A percentile compares a stretch with the other conserved stretches of the same genome.
phyloP scores from a whole-genome alignment of 2,329 filamentous ascomycete genomes.

The Stachybotrys echinatus region DNA sequence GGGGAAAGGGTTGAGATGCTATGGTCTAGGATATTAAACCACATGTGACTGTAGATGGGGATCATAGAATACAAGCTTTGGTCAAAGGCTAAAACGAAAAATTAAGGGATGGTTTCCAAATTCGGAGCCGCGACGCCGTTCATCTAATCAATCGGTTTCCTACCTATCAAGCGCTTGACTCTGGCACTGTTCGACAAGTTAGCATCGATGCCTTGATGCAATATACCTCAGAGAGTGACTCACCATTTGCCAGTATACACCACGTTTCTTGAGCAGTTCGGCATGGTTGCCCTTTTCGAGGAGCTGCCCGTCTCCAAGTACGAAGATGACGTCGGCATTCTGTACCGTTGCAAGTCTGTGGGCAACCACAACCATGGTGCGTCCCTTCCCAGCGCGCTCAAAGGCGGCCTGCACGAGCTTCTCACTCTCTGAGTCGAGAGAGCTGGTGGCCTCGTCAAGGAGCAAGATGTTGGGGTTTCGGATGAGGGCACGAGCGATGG shows the following conservation, averaged over 20 bases:
- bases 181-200: slow-evolving; percentile 42
- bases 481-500: slow-evolving; percentile 64
- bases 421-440: slow-evolving; percentile 59
- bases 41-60: too few species aligned
- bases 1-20: too few species aligned
- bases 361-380: slow-evolving; percentile 70
- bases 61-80: too few species aligned
- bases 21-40: too few species aligned
- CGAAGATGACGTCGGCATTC: slow-evolving; percentile 75
- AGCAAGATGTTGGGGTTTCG: slow-evolving; percentile 61
- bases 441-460: slow-evolving; percentile 69
- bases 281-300: slow-evolving; percentile 48
- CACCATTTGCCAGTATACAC: slow-evolving; percentile 56
- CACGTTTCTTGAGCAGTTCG: slow-evolving; percentile 45
- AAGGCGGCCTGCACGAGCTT: slow-evolving; percentile 62
- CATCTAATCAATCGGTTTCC: too few species aligned
- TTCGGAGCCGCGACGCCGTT: too few species aligned
- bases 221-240: slow-evolving; percentile 15
- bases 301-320: slow-evolving; percentile 60
- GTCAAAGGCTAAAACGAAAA: too few species aligned
- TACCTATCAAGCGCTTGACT: slow-evolving; percentile 53
- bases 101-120: not conserved
- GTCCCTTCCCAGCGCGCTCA: slow-evolving; percentile 53
- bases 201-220: not conserved
- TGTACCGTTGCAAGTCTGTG: slow-evolving; percentile 73